phyloP scores from a whole-genome alignment of 768 basidiomycete genomes.

The Phlebiopsis flavidoalba region DNA sequence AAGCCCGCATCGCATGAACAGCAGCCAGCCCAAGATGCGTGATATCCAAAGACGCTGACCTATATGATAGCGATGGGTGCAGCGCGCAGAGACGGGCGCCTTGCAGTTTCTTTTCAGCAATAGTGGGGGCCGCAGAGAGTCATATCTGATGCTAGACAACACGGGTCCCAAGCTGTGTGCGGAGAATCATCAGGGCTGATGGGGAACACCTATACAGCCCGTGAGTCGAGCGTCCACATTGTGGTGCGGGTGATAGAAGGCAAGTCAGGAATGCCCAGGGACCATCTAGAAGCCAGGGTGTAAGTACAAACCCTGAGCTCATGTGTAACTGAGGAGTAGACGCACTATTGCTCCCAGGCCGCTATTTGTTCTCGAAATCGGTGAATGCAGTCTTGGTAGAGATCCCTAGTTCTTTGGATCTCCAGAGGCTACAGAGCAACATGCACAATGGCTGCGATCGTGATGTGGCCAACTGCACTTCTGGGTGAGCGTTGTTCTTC shows the following conservation, averaged over 20 bases:
- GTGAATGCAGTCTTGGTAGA: slow-evolving; percentile 67
- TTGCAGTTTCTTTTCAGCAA: slow-evolving; percentile 66
- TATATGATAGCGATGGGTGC: slow-evolving; percentile 71
- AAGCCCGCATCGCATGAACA: slow-evolving; percentile 59
- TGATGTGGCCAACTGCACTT: slow-evolving; percentile 53
- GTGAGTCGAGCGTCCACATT: slow-evolving; percentile 82
- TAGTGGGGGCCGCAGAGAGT: slow-evolving; percentile 72
- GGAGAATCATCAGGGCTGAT: background rate
- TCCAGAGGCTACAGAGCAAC: slow-evolving; percentile 52
- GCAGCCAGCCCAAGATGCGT: slow-evolving; percentile 63
- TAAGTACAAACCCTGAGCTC: background rate
- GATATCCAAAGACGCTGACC: slow-evolving; percentile 55
- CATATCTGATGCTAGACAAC: slow-evolving; percentile 51
- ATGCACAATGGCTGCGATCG: slow-evolving; percentile 56
- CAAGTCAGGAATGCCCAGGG: slow-evolving; percentile 69
- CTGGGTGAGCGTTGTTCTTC: background rate
- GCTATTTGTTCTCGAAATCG: slow-evolving; percentile 62
- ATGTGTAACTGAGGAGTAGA: background rate
- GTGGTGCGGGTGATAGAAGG: slow-evolving; percentile 72
- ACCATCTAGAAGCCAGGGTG: slow-evolving; percentile 42
- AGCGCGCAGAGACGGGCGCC: slow-evolving; percentile 58
- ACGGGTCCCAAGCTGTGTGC: no score
- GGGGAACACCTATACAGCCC: slow-evolving; percentile 49
- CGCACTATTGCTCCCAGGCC: slow-evolving; percentile 63
- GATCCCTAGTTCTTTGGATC: slow-evolving; percentile 43